Evolutionary conservation across 202 grass and related monocot genomes (phyloP).

Genomic region (Musa balbisiana): DNA sequence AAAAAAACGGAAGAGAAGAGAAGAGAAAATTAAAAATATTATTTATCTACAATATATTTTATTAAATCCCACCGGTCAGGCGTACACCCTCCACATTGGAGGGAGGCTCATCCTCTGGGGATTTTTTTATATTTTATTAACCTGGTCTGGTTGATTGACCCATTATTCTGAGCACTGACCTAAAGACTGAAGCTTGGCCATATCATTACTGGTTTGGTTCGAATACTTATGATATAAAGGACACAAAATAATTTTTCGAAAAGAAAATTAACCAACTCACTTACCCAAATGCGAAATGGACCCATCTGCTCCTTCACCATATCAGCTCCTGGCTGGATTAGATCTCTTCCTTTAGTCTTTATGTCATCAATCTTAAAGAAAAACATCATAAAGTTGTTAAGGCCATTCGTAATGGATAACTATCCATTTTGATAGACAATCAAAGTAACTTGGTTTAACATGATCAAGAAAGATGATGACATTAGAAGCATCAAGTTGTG

Average conservation of each 20-base stretch:
- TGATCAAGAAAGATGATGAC: not conserved
- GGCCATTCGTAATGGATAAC: not conserved
- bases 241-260: not conserved
- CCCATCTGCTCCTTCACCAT: constrained; percentile 65
- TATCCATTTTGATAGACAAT: not conserved
- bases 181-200: not conserved
- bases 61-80: no score
- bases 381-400: not conserved
- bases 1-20: no score
- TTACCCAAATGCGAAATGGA: constrained; percentile 74
- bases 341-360: constrained; percentile 60
- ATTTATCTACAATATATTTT: no score
- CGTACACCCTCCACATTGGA: no score
- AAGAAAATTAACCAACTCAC: not conserved
- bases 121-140: no score
- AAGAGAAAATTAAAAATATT: no score
- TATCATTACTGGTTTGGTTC: not conserved
- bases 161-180: no score
- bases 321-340: constrained; percentile 50
- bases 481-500: not conserved
- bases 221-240: no score
- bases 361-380: constrained; percentile 55
- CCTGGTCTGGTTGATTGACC: no score
- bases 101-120: no score
- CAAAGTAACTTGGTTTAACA: not conserved